phyloP scores from a whole-genome alignment of 176 grass and related monocot genomes.

The Rhipidocladum racemiflorum region DNA sequence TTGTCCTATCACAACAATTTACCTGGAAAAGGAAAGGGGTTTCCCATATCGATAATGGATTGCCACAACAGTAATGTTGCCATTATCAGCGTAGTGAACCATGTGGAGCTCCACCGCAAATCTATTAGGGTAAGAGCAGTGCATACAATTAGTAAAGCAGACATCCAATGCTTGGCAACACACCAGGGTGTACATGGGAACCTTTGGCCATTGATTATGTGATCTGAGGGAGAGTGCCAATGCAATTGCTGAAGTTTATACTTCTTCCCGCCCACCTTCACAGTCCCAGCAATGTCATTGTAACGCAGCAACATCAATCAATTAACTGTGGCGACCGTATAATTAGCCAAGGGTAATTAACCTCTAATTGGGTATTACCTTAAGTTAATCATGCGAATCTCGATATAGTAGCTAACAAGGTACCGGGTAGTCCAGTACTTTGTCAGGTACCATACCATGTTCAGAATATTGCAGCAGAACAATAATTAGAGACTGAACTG shows the following conservation, averaged over 20 bases:
- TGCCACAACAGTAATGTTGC: constrained; percentile 51
- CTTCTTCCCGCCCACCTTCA: constrained; percentile 47
- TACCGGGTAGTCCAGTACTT: too few relatives aligned
- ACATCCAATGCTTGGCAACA: not conserved
- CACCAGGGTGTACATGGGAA: constrained; percentile 20
- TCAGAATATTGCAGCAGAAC: too few relatives aligned
- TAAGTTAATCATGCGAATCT: too few relatives aligned
- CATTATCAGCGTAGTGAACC: constrained; percentile 59
- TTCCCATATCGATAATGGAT: constrained; percentile 58
- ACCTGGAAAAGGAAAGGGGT: constrained; percentile 65
- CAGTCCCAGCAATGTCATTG: constrained; percentile 40
- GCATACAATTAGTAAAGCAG: not conserved
- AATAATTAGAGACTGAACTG: too few relatives aligned
- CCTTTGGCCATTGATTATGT: constrained; percentile 68
- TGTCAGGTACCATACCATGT: too few relatives aligned
- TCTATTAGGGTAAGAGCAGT: constrained; percentile 23
- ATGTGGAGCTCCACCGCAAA: constrained; percentile 76
- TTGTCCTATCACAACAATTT: not conserved
- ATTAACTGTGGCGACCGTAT: too few relatives aligned
- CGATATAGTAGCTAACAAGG: too few relatives aligned
- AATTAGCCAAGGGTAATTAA: too few relatives aligned
- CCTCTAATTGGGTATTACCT: too few relatives aligned
- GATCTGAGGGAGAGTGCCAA: constrained; percentile 83
- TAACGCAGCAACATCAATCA: constrained; percentile 47
- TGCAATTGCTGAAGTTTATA: constrained; percentile 67